phyloP scores from a whole-genome alignment of 164 flowering plant species.

The Stephania yunnanensis region DNA sequence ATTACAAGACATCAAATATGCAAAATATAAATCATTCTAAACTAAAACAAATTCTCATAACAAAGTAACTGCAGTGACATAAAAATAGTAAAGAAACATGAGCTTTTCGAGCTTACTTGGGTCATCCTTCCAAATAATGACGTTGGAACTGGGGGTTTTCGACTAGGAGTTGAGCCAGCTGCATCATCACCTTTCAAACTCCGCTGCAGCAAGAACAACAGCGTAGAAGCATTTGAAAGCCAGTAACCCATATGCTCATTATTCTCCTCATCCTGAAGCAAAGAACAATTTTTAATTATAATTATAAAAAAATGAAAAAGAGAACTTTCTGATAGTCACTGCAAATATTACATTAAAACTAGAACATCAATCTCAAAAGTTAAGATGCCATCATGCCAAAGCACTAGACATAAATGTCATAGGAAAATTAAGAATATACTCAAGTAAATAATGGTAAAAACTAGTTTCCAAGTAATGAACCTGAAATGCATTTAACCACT shows the following conservation, averaged over 20 bases:
- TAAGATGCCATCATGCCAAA: too few relatives aligned
- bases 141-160: slow-evolving; percentile 68
- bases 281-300: not conserved
- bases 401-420: too few relatives aligned
- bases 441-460: too few relatives aligned
- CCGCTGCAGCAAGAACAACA: slow-evolving; percentile 77
- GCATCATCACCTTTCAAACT: slow-evolving; percentile 67
- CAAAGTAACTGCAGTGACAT: not conserved
- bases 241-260: slow-evolving; percentile 93
- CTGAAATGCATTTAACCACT: not conserved
- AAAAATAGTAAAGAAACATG: not conserved
- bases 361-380: too few relatives aligned
- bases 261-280: slow-evolving; percentile 67
- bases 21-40: not conserved
- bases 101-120: slow-evolving; percentile 27
- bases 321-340: not conserved
- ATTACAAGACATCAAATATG: not conserved
- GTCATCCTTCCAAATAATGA: slow-evolving; percentile 88
- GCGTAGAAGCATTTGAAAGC: slow-evolving; percentile 81
- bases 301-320: not conserved
- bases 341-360: not conserved
- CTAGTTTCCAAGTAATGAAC: too few relatives aligned
- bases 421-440: too few relatives aligned
- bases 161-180: slow-evolving; percentile 42
- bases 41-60: not conserved